Percentiles rank a stretch among this genome's conserved stretches.
Conservation (phyloP, 2,329 filamentous ascomycete species). For the Phialophora verrucosa region DNA sequence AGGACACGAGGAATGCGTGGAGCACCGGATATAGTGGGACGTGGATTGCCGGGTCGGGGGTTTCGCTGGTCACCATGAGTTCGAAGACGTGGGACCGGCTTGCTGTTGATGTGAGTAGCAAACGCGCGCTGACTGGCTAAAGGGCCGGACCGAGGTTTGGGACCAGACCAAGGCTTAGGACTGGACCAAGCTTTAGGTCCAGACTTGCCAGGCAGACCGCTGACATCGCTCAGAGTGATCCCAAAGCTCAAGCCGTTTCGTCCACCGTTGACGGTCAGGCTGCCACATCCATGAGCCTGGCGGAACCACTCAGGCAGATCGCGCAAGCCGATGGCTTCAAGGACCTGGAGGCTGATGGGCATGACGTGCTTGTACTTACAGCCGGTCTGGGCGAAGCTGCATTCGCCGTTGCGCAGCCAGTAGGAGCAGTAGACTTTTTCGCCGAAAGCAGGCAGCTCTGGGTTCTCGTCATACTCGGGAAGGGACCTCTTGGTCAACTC, state of each 20-base stretch:
- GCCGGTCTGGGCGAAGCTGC: conserved; percentile 82
- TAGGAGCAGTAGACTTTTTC: conserved; percentile 85
- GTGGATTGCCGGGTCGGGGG: not conserved
- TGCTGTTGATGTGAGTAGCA: conserved; percentile 15
- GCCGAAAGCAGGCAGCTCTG: conserved; percentile 40
- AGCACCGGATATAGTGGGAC: not conserved
- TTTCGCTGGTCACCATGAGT: not conserved
- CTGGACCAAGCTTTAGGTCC: not conserved
- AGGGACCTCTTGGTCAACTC: not conserved
- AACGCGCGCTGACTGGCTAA: conserved; percentile 14
- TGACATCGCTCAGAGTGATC: conserved; percentile 9
- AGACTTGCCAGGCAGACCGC: not conserved
- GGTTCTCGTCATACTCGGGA: conserved; percentile 3
- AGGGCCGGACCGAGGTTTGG: not conserved
- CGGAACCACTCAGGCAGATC: conserved; percentile 63
- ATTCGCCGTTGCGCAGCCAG: conserved; percentile 86
- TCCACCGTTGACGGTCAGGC: conserved; percentile 37
- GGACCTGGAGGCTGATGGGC: conserved; percentile 70
- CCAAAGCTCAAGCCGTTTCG: conserved; percentile 27
- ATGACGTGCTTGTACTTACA: conserved; percentile 92
- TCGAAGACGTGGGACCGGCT: not conserved
- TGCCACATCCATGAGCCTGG: conserved; percentile 50
- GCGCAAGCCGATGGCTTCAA: conserved; percentile 71
- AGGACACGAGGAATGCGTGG: not conserved
- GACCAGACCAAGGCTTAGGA: not conserved